phyloP scores from a whole-genome alignment of 1,284 basidiomycete species.

The Pseudozyma pruni region DNA sequence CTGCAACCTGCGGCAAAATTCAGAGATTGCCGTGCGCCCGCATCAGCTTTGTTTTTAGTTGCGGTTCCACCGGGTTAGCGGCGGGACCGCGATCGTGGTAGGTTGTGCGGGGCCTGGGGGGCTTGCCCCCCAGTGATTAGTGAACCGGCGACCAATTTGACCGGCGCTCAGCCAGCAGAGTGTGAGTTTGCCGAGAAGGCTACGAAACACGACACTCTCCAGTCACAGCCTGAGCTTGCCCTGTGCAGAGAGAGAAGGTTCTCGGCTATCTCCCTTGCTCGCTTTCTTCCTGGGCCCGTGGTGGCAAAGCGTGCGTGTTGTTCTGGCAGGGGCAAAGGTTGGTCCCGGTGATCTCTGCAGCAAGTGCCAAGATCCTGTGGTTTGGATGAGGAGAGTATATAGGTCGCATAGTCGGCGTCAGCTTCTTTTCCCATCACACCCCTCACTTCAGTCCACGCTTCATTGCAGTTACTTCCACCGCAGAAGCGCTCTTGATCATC shows the following conservation, averaged over 20 bases:
- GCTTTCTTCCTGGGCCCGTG: not conserved
- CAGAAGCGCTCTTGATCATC: not conserved
- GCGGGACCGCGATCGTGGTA: too few relatives aligned
- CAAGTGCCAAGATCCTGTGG: not conserved
- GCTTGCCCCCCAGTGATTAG: too few relatives aligned
- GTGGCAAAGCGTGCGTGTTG: slow-evolving; percentile 25
- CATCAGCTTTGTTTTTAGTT: too few relatives aligned
- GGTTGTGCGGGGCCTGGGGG: too few relatives aligned
- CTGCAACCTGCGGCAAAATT: too few relatives aligned
- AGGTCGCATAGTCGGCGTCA: not conserved
- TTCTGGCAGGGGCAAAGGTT: not conserved
- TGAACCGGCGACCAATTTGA: slow-evolving; percentile 35
- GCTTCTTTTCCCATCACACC: not conserved
- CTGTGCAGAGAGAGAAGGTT: slow-evolving; percentile 14
- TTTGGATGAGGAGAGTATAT: slow-evolving; percentile 12
- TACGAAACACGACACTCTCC: slow-evolving; percentile 8
- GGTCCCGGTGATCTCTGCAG: slow-evolving; percentile 27
- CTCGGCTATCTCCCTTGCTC: slow-evolving; percentile 32
- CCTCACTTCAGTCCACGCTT: not conserved
- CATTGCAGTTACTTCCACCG: too few relatives aligned
- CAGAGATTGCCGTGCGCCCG: too few relatives aligned
- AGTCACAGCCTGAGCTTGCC: not conserved
- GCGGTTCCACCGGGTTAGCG: too few relatives aligned
- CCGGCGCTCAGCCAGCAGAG: slow-evolving; percentile 15
- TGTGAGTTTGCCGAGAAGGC: slow-evolving; percentile 15